phyloP scores from a whole-genome alignment of 139 green algal genomes.

The Micractinium sp. region DNA sequence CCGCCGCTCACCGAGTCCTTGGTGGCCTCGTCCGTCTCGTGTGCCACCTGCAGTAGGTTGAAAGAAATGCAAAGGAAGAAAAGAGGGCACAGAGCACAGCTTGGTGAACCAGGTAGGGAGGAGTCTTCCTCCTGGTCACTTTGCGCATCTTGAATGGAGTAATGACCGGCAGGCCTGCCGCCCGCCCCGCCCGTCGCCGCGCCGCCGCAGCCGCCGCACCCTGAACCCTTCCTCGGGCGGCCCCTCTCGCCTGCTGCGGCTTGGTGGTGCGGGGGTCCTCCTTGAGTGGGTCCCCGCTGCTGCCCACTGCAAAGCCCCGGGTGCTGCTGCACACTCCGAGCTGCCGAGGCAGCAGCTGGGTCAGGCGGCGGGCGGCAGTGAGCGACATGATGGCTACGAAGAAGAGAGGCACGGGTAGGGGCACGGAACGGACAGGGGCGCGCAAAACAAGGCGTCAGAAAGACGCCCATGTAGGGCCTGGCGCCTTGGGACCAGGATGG shows the following conservation, averaged over 20 bases:
- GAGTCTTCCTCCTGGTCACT: not conserved
- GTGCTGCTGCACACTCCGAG: not conserved
- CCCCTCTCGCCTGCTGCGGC: not conserved
- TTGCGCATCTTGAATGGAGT: too few species aligned
- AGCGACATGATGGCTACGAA: not conserved
- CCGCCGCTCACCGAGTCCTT: slow-evolving; percentile 30
- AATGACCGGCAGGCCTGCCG: not conserved
- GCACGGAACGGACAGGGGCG: not conserved
- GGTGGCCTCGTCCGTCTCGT: slow-evolving; percentile 37
- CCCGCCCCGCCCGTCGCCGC: not conserved
- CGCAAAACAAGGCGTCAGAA: too few species aligned
- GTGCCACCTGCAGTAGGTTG: slow-evolving; percentile 6
- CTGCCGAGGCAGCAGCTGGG: not conserved
- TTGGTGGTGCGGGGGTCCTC: slow-evolving; percentile 5
- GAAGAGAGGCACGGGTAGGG: not conserved
- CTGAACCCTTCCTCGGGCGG: not conserved
- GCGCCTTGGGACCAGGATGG: too few species aligned
- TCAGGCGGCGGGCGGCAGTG: not conserved
- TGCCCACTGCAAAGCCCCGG: not conserved
- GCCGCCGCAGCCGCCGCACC: not conserved
- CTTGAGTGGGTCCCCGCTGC: not conserved
- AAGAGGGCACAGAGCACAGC: not conserved
- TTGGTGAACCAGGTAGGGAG: not conserved
- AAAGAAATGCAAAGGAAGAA: not conserved
- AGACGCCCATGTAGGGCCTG: too few species aligned